phyloP scores from a whole-genome alignment of 2,329 filamentous ascomycete species.

The Sphaerostilbella broomeana region DNA sequence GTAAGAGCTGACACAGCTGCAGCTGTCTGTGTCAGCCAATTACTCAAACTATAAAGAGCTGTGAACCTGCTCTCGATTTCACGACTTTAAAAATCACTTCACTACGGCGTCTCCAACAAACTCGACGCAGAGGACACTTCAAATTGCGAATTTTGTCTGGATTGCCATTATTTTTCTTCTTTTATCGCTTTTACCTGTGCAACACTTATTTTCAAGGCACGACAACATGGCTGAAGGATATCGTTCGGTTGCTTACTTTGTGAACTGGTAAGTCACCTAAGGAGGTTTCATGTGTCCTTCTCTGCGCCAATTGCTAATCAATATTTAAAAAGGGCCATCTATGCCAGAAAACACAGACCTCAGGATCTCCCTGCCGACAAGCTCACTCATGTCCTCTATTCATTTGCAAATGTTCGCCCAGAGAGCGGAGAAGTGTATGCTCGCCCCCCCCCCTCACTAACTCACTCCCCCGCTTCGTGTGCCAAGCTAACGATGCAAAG shows the following conservation, averaged over 20 bases:
- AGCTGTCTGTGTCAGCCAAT: neutral
- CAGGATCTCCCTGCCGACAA: slow-evolving; percentile 75
- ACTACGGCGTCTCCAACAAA: neutral
- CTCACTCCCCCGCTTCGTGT: neutral
- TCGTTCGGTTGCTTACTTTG: slow-evolving; percentile 65
- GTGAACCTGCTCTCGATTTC: neutral
- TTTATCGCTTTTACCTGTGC: slow-evolving; percentile 5
- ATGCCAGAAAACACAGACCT: slow-evolving; percentile 76
- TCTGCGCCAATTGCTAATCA: neutral
- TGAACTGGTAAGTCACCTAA: slow-evolving; percentile 50
- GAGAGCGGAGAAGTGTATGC: slow-evolving; percentile 72
- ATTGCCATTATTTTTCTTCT: neutral
- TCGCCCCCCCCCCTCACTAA: too few relatives aligned
- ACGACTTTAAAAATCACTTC: slow-evolving; percentile 2
- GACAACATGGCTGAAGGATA: slow-evolving; percentile 40
- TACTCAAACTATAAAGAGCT: neutral
- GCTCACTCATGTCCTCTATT: slow-evolving; percentile 82
- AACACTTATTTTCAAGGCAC: neutral
- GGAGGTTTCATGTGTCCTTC: neutral
- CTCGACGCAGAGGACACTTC: slow-evolving; percentile 3
- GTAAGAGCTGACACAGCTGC: too few relatives aligned
- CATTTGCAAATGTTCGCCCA: slow-evolving; percentile 79
- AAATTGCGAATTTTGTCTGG: too few relatives aligned
- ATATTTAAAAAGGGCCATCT: slow-evolving; percentile 58
- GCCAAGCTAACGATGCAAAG: slow-evolving; percentile 20